Percentiles rank a stretch among this genome's conserved stretches.
Conservation (phyloP, 2,329 filamentous ascomycete species). For the Phialophora chinensis region DNA sequence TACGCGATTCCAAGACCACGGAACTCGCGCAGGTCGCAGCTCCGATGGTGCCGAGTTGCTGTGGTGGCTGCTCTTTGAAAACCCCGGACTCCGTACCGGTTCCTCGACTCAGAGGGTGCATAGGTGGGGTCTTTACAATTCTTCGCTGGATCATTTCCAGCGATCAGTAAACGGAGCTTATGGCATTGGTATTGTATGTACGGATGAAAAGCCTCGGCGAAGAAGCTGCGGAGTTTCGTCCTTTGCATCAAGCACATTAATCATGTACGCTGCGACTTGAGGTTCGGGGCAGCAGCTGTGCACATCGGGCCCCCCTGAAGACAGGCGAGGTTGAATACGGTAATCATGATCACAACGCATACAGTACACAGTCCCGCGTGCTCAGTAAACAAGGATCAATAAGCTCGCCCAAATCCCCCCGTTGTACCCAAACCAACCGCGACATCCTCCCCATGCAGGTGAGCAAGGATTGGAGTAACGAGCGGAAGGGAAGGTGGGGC, state of each 20-base stretch:
- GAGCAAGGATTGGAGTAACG: neutral
- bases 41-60: no score
- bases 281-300: neutral
- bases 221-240: neutral
- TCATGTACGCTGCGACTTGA: neutral
- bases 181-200: neutral
- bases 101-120: neutral
- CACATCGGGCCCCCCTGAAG: neutral
- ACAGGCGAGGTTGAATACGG: neutral
- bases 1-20: no score
- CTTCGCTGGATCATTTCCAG: neutral
- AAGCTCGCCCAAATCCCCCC: neutral
- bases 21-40: no score
- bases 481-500: constrained; percentile 1
- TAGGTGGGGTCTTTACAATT: no score
- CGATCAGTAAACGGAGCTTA: neutral
- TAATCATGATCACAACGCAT: neutral
- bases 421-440: neutral
- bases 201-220: neutral
- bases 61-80: no score
- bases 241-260: neutral
- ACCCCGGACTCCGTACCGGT: no score
- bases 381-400: neutral
- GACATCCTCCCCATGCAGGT: neutral
- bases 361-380: neutral